Base-by-base conservation (phyloP, 2,329 filamentous ascomycete species). In the Apiospora phragmitis region DNA sequence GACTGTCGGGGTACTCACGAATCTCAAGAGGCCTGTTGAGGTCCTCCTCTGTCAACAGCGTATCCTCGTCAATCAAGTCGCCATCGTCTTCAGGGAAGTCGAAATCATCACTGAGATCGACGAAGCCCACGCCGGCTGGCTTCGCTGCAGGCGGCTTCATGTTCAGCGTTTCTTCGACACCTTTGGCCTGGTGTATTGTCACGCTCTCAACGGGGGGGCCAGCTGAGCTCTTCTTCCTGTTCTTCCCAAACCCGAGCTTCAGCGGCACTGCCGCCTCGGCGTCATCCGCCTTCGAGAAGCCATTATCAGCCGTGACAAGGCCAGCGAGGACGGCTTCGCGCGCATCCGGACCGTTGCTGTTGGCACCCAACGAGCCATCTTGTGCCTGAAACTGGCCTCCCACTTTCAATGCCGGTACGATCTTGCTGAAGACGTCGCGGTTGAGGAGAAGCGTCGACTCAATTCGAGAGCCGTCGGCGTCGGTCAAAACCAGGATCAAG, bases 21-120 rank as follows among this genome's bases (percentile, higher is more conserved):
- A 94, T 91, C 74, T 92, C 89, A 70, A 97, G 88, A 29, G 93
- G 92, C 76, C 90, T 87, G 75, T 90, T 90, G 75, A 96, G 86
- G 78, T 99, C 95, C 72, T 94, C 93, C 77, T 95, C 94, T 3
- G 92, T 94, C 76, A 99, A 85, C 42, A 99, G 85, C 12, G 90
- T 91, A 77, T 98, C 92, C 81, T 98, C 96, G 78, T 98, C 94
- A 75, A 99, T 96, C 69, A 97, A 83, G 70, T 97, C 95, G 74
- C 97, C 94, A 73, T 97, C 94, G 65, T 88, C 88, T 72, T 88
- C 88, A 69, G 88, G 78, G 78, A 83, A 82, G 73, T 85, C 86
- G 70, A 91, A 85, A 74, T 93, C 90, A 74, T 92, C 89, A 74
- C 86, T 87, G 72, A 91, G 88, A 76, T 92, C 90, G 47, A 93